Conservation (phyloP, 208 protist genomes). For the Wallacemonas sp. region DNA sequence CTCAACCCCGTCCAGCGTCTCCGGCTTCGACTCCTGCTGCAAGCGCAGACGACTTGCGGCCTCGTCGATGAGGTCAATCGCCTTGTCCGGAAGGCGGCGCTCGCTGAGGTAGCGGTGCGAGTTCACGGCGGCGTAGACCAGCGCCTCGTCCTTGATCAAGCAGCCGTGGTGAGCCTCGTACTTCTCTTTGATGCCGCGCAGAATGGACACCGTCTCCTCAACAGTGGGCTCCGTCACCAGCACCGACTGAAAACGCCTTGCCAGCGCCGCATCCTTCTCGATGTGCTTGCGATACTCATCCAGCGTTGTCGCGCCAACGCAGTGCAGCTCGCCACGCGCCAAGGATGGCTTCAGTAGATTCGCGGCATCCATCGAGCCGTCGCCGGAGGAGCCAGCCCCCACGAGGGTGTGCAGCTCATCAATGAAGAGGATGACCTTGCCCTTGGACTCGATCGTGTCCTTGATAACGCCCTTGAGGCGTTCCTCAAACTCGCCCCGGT, state of each 20-base stretch:
- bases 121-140: slow-evolving; percentile 89
- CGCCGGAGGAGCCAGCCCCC: slow-evolving; percentile 93
- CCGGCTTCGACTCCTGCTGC: slow-evolving; percentile 96
- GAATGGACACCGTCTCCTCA: slow-evolving; percentile 97
- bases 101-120: slow-evolving; percentile 96
- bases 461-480: slow-evolving; percentile 98
- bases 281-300: slow-evolving; percentile 98
- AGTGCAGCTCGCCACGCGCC: slow-evolving; percentile 95
- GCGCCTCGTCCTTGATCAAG: slow-evolving; percentile 87
- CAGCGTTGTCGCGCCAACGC: slow-evolving; percentile 97
- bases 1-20: slow-evolving; percentile 94
- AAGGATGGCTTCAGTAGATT: slow-evolving; percentile 99
- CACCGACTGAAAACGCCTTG: slow-evolving; percentile 98
- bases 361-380: slow-evolving; percentile 97
- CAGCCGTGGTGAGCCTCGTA: slow-evolving; percentile 93
- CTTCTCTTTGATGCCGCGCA: slow-evolving; percentile 95
- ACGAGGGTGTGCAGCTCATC: slow-evolving; percentile 99
- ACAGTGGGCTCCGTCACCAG: slow-evolving; percentile 96
- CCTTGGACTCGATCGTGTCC: slow-evolving; percentile 95
- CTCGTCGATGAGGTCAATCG: slow-evolving; percentile 99
- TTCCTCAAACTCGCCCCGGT: slow-evolving; percentile 99
- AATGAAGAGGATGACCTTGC: slow-evolving; percentile 99
- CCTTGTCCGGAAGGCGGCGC: slow-evolving; percentile 98
- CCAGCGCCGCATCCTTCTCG: slow-evolving; percentile 98
- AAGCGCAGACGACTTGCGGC: slow-evolving; percentile 92